phyloP scores from a whole-genome alignment of 2,329 filamentous ascomycete species.

The Stachybotrys echinatus region DNA sequence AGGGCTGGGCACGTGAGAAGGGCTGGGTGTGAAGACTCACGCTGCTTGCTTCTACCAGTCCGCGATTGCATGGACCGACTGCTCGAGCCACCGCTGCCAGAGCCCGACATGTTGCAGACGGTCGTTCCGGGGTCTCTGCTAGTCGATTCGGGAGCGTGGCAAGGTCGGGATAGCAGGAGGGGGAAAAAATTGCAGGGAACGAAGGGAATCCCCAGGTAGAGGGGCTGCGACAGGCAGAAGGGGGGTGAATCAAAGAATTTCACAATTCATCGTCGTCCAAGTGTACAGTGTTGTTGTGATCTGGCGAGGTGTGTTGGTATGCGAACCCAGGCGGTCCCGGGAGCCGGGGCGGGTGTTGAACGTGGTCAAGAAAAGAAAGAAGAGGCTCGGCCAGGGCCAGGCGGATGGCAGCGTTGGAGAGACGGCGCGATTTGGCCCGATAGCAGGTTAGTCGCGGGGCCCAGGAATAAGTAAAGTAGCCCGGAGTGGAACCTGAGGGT shows the following conservation, averaged over 20 bases:
- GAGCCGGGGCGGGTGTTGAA: background rate
- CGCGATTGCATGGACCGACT: constrained; percentile 65
- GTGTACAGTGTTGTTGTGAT: background rate
- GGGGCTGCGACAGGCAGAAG: constrained; percentile 1
- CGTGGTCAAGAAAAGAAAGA: background rate
- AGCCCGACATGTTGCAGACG: constrained; percentile 25
- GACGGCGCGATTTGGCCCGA: background rate
- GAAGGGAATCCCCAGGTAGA: background rate
- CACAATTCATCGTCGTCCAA: background rate
- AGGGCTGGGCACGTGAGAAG: background rate
- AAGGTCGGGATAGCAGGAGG: constrained; percentile 1
- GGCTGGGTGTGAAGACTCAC: constrained; percentile 48
- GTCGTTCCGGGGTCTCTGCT: background rate
- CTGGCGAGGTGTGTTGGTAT: background rate
- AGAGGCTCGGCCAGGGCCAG: background rate
- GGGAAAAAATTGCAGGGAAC: background rate
- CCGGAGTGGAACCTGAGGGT: background rate
- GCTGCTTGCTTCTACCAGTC: constrained; percentile 72
- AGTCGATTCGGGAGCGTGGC: background rate
- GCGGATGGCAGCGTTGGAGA: background rate
- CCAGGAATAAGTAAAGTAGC: background rate
- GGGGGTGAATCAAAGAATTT: background rate
- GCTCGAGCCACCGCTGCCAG: constrained; percentile 27
- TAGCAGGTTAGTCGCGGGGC: background rate
- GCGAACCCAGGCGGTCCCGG: constrained; percentile 1